Evolutionary conservation across 148 eudicot species (phyloP).

Genomic region (Mesembryanthemum crystallinum): DNA sequence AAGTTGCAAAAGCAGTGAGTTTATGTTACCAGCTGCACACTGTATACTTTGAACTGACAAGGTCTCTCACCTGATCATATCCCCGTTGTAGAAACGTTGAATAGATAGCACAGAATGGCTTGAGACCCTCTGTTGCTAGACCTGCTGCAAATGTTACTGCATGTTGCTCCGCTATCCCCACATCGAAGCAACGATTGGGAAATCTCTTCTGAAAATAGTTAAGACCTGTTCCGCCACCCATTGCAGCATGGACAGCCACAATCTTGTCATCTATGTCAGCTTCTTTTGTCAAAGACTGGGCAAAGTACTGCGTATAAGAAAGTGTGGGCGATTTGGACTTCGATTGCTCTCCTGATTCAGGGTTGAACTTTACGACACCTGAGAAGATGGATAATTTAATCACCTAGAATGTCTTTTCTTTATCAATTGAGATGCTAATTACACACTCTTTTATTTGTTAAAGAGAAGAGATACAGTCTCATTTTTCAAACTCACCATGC

Average conservation of each 20-base stretch:
- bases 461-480: background rate
- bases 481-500: conserved; percentile 53
- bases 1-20: background rate
- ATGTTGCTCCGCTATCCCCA: conserved; percentile 80
- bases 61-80: conserved; percentile 59
- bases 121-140: conserved; percentile 72
- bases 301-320: conserved; percentile 67
- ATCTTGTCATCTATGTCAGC: conserved; percentile 57
- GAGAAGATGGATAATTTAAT: background rate
- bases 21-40: background rate
- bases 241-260: conserved; percentile 74
- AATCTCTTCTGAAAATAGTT: conserved; percentile 64
- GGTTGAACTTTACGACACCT: conserved; percentile 76
- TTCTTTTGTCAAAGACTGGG: conserved; percentile 61
- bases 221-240: conserved; percentile 83
- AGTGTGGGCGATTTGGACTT: conserved; percentile 57
- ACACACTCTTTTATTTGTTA: too few relatives aligned
- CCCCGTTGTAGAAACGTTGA: conserved; percentile 74
- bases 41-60: background rate
- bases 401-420: background rate
- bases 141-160: conserved; percentile 88
- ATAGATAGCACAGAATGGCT: conserved; percentile 76
- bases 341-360: conserved; percentile 56
- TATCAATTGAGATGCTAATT: too few relatives aligned
- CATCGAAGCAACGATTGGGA: conserved; percentile 72